These are phyloP conservation scores for Coemansia sp. DNA, from an alignment of 192 early-diverging fungal species.

Conservation along the genomic window DNA sequence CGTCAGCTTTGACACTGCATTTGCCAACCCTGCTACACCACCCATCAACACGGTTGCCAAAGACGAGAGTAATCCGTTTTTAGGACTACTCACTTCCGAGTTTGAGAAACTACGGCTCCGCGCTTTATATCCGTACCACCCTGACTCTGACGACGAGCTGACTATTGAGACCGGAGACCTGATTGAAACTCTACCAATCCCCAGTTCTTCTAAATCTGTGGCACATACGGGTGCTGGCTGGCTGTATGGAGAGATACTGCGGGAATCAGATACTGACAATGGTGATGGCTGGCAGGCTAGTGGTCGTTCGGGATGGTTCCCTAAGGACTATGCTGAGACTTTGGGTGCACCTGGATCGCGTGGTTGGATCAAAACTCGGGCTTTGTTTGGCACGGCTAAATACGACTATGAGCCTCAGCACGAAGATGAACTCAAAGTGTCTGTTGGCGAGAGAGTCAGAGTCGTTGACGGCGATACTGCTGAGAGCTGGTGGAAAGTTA, in stretches of 20 bases:
- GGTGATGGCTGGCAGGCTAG: slow-evolving; percentile 49
- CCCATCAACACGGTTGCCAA: not conserved
- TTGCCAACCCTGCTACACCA: slow-evolving; percentile 26
- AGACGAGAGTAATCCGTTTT: slow-evolving; percentile 49
- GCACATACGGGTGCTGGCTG: slow-evolving; percentile 33
- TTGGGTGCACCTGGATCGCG: slow-evolving; percentile 38
- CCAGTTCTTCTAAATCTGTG: not conserved
- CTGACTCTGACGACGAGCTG: slow-evolving; percentile 22
- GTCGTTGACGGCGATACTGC: slow-evolving; percentile 51
- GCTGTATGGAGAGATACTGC: slow-evolving; percentile 48
- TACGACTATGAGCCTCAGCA: slow-evolving; percentile 53
- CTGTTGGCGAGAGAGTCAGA: slow-evolving; percentile 33
- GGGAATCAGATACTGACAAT: slow-evolving; percentile 27
- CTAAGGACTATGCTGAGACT: slow-evolving; percentile 41
- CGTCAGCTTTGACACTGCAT: slow-evolving; percentile 53
- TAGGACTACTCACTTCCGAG: slow-evolving; percentile 23
- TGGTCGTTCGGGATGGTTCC: slow-evolving; percentile 46
- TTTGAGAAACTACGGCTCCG: slow-evolving; percentile 32
- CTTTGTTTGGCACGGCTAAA: slow-evolving; percentile 43
- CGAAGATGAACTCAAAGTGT: slow-evolving; percentile 46
- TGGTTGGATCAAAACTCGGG: slow-evolving; percentile 47
- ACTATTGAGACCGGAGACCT: slow-evolving; percentile 37
- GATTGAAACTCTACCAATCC: slow-evolving; percentile 37
- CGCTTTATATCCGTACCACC: slow-evolving; percentile 45
- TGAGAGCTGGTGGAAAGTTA: slow-evolving; percentile 56